These are phyloP conservation scores for Pseudofabraea citricarpa DNA, from an alignment of 2,329 filamentous ascomycete species.

Conservation along the genomic window DNA sequence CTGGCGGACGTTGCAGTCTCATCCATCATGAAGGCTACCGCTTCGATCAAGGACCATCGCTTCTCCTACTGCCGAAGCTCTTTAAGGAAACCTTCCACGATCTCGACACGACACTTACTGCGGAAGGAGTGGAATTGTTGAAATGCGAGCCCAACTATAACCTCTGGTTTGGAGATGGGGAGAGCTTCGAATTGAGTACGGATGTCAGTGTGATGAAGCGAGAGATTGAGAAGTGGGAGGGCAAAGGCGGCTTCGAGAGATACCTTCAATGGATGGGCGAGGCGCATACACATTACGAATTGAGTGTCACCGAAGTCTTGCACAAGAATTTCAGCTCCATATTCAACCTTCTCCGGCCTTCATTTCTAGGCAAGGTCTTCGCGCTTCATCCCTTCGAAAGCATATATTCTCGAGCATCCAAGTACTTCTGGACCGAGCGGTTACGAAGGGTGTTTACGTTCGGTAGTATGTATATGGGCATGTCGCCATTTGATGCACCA, in stretches of 20 bases:
- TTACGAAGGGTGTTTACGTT: constrained; percentile 70
- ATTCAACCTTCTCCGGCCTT: constrained; percentile 49
- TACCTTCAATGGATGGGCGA: constrained; percentile 65
- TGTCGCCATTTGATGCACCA: constrained; percentile 72
- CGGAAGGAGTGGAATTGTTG: constrained; percentile 61
- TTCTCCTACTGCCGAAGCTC: constrained; percentile 65
- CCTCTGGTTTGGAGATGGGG: constrained; percentile 67
- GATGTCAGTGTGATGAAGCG: constrained; percentile 66
- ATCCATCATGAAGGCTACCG: constrained; percentile 57
- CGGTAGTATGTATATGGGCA: constrained; percentile 79
- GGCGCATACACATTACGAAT: constrained; percentile 65
- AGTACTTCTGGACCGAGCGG: constrained; percentile 67
- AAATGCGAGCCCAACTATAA: constrained; percentile 75
- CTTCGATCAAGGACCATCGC: constrained; percentile 73
- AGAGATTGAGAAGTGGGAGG: constrained; percentile 70
- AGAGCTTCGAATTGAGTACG: constrained; percentile 58
- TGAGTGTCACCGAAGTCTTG: constrained; percentile 61
- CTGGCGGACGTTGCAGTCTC: constrained; percentile 66
- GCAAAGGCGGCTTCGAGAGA: constrained; percentile 64
- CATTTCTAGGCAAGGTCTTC: constrained; percentile 54
- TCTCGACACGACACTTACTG: constrained; percentile 59
- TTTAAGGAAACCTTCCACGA: constrained; percentile 67
- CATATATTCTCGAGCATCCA: constrained; percentile 59
- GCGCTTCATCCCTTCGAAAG: constrained; percentile 66
- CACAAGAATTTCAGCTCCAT: constrained; percentile 61